phyloP scores from a whole-genome alignment of 768 basidiomycete species.

The Baorangia bicolor region DNA sequence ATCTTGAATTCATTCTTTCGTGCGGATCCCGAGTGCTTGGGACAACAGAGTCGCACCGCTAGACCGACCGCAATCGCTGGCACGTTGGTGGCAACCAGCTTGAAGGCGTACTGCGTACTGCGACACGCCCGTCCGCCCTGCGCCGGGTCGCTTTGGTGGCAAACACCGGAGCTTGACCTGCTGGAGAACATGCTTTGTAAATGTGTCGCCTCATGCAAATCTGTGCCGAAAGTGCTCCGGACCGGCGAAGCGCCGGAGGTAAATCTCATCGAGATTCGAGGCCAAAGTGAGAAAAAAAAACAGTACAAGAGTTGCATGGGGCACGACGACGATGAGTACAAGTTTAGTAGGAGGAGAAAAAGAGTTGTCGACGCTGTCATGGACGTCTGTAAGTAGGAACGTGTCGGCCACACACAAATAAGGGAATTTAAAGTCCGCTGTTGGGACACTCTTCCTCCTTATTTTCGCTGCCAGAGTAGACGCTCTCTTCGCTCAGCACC shows the following conservation, averaged over 20 bases:
- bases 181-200: slow-evolving; percentile 11
- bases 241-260: not conserved
- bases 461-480: slow-evolving; percentile 25
- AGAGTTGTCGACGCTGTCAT: not conserved
- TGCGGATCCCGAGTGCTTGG: not conserved
- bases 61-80: not conserved
- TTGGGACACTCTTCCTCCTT: slow-evolving; percentile 24
- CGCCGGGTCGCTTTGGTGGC: not conserved
- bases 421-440: slow-evolving; percentile 35
- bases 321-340: not conserved
- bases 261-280: slow-evolving; percentile 3
- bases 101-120: not conserved
- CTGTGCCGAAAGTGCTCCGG: not conserved
- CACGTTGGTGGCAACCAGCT: not conserved
- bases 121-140: not conserved
- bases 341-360: not conserved
- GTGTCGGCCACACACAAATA: slow-evolving; percentile 26
- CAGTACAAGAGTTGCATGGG: not conserved
- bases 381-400: slow-evolving; percentile 18
- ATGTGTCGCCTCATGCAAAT: slow-evolving; percentile 1
- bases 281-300: not conserved
- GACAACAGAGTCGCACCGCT: too few relatives aligned
- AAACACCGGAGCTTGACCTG: slow-evolving; percentile 4
- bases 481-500: slow-evolving; percentile 24
- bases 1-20: not conserved